Conservation (phyloP, 495 filamentous ascomycete genomes). For the Amniculicola lignicola region DNA sequence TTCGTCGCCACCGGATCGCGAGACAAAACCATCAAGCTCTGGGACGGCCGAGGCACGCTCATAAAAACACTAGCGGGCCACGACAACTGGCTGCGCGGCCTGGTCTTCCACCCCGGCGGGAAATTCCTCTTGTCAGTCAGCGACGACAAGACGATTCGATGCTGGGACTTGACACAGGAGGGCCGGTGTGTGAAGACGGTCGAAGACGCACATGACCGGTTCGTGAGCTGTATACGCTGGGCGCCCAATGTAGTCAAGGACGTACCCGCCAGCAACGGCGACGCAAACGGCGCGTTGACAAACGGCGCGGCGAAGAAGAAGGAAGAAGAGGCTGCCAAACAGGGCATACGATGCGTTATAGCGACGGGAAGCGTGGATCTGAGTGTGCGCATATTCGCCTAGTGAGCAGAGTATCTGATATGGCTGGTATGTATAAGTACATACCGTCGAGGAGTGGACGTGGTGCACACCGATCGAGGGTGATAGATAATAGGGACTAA, state of each 20-base stretch:
- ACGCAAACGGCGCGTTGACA: constrained; percentile 36
- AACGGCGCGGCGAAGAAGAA: constrained; percentile 54
- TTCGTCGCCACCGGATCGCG: constrained; percentile 87
- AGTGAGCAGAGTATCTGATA: constrained; percentile 29
- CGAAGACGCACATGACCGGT: constrained; percentile 76
- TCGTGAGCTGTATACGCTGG: constrained; percentile 86
- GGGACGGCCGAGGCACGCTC: constrained; percentile 80
- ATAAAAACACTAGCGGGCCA: constrained; percentile 88
- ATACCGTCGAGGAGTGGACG: no score
- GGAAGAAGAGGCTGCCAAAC: constrained; percentile 41
- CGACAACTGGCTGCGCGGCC: constrained; percentile 89
- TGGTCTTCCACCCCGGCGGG: constrained; percentile 91
- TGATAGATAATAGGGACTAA: no score
- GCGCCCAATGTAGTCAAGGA: constrained; percentile 74
- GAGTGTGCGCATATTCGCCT: constrained; percentile 60
- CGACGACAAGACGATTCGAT: constrained; percentile 90
- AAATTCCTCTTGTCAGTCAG: constrained; percentile 83
- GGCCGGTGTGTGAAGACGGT: constrained; percentile 83
- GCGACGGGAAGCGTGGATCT: constrained; percentile 64
- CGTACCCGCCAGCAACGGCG: constrained; percentile 46
- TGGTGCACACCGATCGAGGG: no score
- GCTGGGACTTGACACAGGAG: constrained; percentile 93
- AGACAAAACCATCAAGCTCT: constrained; percentile 89
- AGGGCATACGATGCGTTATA: constrained; percentile 59
- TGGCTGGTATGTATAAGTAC: no score